These are phyloP conservation scores for Coemansia sp. DNA, from an alignment of 192 early-diverging fungal genomes.

Conservation along the genomic window DNA sequence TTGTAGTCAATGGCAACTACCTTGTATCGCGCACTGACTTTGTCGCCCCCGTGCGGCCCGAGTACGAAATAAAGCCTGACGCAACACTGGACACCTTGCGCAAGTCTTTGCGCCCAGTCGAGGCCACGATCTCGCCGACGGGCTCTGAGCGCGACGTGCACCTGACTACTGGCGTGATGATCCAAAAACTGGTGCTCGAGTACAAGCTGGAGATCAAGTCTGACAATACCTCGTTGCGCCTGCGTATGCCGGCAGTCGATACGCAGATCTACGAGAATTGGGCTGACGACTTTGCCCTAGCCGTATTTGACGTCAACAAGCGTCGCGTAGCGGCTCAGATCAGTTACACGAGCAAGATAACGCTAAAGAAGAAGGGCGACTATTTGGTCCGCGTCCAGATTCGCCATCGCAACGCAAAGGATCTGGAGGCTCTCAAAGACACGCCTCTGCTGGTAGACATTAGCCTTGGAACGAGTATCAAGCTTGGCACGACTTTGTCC, in stretches of 20 bases:
- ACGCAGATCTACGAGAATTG: slow-evolving; percentile 78
- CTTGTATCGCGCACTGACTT: slow-evolving; percentile 76
- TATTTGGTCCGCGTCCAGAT: slow-evolving; percentile 86
- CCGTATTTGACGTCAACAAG: slow-evolving; percentile 84
- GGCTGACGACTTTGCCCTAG: slow-evolving; percentile 66
- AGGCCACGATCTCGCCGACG: slow-evolving; percentile 66
- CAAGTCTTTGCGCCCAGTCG: slow-evolving; percentile 68
- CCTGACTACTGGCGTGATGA: slow-evolving; percentile 65
- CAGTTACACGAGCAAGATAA: slow-evolving; percentile 72
- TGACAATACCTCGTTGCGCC: slow-evolving; percentile 46
- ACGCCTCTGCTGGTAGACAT: slow-evolving; percentile 70
- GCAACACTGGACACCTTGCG: slow-evolving; percentile 67
- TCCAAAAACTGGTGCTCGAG: slow-evolving; percentile 76
- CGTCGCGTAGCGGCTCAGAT: slow-evolving; percentile 69
- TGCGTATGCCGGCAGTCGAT: slow-evolving; percentile 59
- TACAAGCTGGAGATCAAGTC: slow-evolving; percentile 73
- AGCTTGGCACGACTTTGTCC: slow-evolving; percentile 18
- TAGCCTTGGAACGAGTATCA: slow-evolving; percentile 60
- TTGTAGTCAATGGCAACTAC: slow-evolving; percentile 52
- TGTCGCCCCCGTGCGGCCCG: slow-evolving; percentile 68
- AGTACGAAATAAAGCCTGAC: slow-evolving; percentile 66
- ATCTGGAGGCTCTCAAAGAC: slow-evolving; percentile 77
- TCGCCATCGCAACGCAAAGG: slow-evolving; percentile 64
- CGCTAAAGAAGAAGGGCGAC: slow-evolving; percentile 77
- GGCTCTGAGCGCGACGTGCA: slow-evolving; percentile 71